phyloP scores from a whole-genome alignment of 78 protist species.

The Planoprotostelium fungivorum region DNA sequence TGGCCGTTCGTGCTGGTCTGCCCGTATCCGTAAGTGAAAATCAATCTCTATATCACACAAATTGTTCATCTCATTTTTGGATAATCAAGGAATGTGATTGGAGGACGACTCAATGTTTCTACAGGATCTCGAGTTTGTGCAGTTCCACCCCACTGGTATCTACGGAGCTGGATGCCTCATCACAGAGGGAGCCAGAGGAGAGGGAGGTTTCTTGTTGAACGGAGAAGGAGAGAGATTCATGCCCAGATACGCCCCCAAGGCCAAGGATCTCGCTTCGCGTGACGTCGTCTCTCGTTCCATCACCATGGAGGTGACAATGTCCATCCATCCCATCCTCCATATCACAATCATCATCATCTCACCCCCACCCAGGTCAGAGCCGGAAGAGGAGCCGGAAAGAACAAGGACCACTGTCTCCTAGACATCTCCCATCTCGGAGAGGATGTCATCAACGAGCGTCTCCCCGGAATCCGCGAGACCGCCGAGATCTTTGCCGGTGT shows the following conservation, averaged over 20 bases:
- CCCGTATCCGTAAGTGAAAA: constrained; percentile 35
- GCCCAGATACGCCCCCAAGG: constrained; percentile 98
- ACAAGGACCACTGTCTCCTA: constrained; percentile 94
- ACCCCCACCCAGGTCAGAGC: constrained; percentile 16
- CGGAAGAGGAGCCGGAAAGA: constrained; percentile 78
- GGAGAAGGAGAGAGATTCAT: constrained; percentile 96
- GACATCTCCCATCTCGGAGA: constrained; percentile 92
- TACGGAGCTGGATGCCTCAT: constrained; percentile 98
- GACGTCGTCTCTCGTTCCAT: constrained; percentile 98
- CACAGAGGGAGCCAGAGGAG: constrained; percentile 99
- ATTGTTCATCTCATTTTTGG: not conserved
- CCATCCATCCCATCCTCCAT: constrained; percentile 10
- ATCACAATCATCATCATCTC: not conserved
- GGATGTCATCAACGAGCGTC: constrained; percentile 79
- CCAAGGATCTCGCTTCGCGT: constrained; percentile 97
- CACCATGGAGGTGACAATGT: constrained; percentile 97
- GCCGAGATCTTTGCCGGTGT: constrained; percentile 98
- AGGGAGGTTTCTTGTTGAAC: constrained; percentile 97
- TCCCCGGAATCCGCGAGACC: constrained; percentile 97
- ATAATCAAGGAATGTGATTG: constrained; percentile 7
- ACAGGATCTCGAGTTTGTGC: constrained; percentile 97
- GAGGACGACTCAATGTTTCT: constrained; percentile 89
- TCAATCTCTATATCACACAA: too few relatives aligned
- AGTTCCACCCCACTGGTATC: constrained; percentile 99
- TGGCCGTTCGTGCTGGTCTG: constrained; percentile 88